phyloP scores from a whole-genome alignment of 2,329 filamentous ascomycete species.

The Laburnicola sp. region DNA sequence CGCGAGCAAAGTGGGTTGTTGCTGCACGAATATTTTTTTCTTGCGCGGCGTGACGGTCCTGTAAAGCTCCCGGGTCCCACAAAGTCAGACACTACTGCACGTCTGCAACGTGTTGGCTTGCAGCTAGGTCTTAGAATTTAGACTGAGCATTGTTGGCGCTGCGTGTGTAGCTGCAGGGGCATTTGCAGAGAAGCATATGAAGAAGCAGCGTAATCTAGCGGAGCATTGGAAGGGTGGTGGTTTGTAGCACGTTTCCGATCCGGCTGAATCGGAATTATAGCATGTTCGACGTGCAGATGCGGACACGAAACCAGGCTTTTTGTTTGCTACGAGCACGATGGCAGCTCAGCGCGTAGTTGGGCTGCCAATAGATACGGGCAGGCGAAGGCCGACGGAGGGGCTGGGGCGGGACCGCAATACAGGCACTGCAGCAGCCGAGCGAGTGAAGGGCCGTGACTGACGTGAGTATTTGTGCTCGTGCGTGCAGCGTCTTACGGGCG shows the following conservation, averaged over 20 bases:
- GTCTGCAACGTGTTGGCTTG: neutral
- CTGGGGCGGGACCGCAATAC: slow-evolving; percentile 33
- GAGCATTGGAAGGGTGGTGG: too few relatives aligned
- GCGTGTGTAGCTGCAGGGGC: neutral
- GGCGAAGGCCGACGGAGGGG: slow-evolving; percentile 31
- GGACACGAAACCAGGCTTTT: slow-evolving; percentile 15
- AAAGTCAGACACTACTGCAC: slow-evolving; percentile 4
- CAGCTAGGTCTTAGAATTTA: neutral
- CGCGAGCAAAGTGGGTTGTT: slow-evolving; percentile 22
- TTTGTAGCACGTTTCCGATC: too few relatives aligned
- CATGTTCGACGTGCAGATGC: slow-evolving; percentile 7
- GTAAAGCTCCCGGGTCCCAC: slow-evolving; percentile 13
- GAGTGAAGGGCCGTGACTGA: slow-evolving; percentile 30
- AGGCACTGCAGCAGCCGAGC: slow-evolving; percentile 34
- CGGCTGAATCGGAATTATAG: slow-evolving; percentile 7
- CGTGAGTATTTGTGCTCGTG: slow-evolving; percentile 16
- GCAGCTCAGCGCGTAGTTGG: slow-evolving; percentile 24
- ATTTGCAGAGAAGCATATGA: neutral
- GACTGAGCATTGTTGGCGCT: neutral
- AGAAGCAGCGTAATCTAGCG: neutral
- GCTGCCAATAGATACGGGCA: slow-evolving; percentile 27
- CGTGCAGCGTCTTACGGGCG: neutral
- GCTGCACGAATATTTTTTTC: slow-evolving; percentile 33
- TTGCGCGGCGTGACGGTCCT: slow-evolving; percentile 30
- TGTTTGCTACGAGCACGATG: slow-evolving; percentile 21